These are phyloP conservation scores for Vitis hybrid DNA, from an alignment of 177 flowering plant genomes.

Conservation along the genomic window DNA sequence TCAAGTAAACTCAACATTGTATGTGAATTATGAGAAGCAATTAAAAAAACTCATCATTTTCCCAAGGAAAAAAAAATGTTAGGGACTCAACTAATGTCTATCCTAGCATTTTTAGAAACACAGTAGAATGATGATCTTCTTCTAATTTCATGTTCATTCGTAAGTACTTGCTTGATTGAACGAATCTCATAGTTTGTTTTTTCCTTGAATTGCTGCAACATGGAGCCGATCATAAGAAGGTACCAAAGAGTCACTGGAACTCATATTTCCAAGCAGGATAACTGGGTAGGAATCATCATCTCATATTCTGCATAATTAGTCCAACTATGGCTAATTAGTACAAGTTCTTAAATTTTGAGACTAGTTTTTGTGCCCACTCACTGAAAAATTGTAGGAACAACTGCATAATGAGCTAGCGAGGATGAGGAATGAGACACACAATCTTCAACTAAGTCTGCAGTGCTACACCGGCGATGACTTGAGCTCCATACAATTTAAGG, in stretches of 20 bases:
- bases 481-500: constrained; percentile 24
- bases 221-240: constrained; percentile 39
- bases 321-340: background rate
- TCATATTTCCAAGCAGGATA: constrained; percentile 27
- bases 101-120: too few relatives aligned
- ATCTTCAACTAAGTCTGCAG: constrained; percentile 47
- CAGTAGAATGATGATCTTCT: too few relatives aligned
- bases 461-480: constrained; percentile 50
- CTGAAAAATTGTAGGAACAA: constrained; percentile 23
- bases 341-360: too few relatives aligned
- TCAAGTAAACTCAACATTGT: too few relatives aligned
- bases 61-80: too few relatives aligned
- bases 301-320: background rate
- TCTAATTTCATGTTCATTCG: too few relatives aligned
- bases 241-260: constrained; percentile 29
- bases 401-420: constrained; percentile 35
- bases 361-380: too few relatives aligned
- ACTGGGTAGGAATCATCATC: constrained; percentile 16
- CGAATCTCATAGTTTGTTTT: background rate
- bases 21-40: too few relatives aligned
- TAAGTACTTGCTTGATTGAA: too few relatives aligned
- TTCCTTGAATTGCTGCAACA: constrained; percentile 18
- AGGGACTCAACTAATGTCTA: too few relatives aligned
- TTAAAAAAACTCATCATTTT: too few relatives aligned
- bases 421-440: constrained; percentile 42